Conservation (phyloP, 345 rosid genomes). For the Salix viminalis region DNA sequence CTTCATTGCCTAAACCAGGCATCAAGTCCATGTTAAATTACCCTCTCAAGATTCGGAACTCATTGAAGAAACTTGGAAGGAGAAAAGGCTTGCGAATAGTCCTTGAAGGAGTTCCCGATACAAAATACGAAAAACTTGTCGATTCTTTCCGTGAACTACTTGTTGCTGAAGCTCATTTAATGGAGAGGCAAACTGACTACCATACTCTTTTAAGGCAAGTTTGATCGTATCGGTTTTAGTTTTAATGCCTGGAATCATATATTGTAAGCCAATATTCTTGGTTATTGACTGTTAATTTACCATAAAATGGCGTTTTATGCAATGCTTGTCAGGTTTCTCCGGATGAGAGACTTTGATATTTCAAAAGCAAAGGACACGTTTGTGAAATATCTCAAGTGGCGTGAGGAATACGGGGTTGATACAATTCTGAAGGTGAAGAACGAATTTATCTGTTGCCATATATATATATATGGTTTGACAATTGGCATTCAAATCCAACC, state of each 20-base stretch:
- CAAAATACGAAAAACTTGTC: slow-evolving; percentile 42
- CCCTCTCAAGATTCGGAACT: slow-evolving; percentile 33
- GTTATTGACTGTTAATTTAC: background rate
- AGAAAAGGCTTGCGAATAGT: slow-evolving; percentile 36
- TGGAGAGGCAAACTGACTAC: slow-evolving; percentile 42
- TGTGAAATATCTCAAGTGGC: slow-evolving; percentile 49
- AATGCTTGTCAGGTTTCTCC: slow-evolving; percentile 35
- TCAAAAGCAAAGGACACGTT: slow-evolving; percentile 45
- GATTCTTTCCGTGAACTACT: slow-evolving; percentile 38
- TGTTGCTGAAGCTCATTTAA: slow-evolving; percentile 39
- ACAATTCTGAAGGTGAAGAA: slow-evolving; percentile 36
- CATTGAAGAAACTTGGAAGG: slow-evolving; percentile 39
- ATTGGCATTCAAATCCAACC: no score
- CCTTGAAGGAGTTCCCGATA: slow-evolving; percentile 44
- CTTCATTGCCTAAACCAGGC: slow-evolving; percentile 17
- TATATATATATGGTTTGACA: no score
- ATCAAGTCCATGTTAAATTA: slow-evolving; percentile 28
- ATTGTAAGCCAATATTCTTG: background rate
- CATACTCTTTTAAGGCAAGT: slow-evolving; percentile 53
- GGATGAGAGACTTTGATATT: slow-evolving; percentile 54
- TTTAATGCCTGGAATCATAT: background rate
- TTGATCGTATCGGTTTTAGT: background rate
- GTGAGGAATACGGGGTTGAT: slow-evolving; percentile 43
- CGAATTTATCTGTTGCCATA: background rate
- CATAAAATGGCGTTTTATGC: background rate